These are phyloP conservation scores for Lagenaria siceraria DNA, from an alignment of 306 rosid genomes.

Conservation along the genomic window DNA sequence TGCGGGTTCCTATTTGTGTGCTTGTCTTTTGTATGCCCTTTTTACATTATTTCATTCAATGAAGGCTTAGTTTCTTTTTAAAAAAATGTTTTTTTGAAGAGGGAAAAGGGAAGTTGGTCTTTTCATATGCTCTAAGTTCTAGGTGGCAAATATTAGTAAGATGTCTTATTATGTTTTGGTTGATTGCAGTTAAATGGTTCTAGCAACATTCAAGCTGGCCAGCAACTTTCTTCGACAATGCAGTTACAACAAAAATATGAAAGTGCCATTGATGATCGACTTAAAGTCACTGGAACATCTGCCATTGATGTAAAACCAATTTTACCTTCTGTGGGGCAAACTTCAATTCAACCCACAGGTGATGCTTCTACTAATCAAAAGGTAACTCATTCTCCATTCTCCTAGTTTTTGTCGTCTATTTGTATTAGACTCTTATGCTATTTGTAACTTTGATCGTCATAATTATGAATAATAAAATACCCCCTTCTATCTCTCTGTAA, in stretches of 20 bases:
- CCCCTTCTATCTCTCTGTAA: neutral
- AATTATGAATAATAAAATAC: constrained; percentile 2
- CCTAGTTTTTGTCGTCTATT: neutral
- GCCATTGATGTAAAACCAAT: constrained; percentile 46
- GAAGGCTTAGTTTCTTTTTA: neutral
- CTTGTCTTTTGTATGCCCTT: neutral
- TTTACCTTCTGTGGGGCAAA: constrained; percentile 48
- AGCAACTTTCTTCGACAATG: constrained; percentile 36
- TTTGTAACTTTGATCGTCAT: neutral
- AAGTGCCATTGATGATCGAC: constrained; percentile 53
- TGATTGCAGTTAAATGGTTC: constrained; percentile 51
- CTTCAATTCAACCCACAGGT: constrained; percentile 31
- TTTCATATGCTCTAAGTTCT: neutral
- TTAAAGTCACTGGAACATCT: constrained; percentile 33
- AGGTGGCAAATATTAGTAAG: neutral
- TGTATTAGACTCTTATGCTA: neutral
- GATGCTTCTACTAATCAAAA: constrained; percentile 45
- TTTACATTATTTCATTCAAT: neutral
- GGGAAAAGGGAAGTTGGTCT: neutral
- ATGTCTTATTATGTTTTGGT: constrained; percentile 7
- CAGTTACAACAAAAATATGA: constrained; percentile 83
- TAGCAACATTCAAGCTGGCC: constrained; percentile 44
- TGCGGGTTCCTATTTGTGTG: neutral
- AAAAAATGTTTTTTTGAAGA: neutral
- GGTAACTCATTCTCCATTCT: constrained; percentile 25